A percentile compares a stretch with the other conserved stretches of the same genome.
phyloP scores from a whole-genome alignment of 2,329 filamentous ascomycete species.

The Trichoderma asperellum region DNA sequence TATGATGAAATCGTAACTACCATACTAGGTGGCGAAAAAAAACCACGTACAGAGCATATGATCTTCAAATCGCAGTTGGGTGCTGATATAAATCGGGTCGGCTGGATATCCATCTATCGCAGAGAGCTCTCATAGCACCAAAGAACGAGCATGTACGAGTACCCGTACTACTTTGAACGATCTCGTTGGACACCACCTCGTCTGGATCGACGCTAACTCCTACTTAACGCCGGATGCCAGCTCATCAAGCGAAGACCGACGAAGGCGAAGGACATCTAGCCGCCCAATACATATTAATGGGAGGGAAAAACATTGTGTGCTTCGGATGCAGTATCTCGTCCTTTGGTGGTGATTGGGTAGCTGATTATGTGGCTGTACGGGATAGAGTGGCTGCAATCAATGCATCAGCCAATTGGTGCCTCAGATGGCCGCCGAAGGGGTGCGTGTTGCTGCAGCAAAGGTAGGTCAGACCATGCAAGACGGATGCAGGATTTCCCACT shows the following conservation, averaged over 20 bases:
- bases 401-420: conserved; percentile 11
- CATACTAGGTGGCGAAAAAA: background rate
- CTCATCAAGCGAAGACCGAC: background rate
- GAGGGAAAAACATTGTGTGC: background rate
- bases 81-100: background rate
- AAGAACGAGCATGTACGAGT: background rate
- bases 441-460: conserved; percentile 3
- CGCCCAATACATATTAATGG: background rate
- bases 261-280: background rate
- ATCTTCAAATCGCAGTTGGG: background rate
- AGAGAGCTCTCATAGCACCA: background rate
- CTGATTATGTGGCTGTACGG: conserved; percentile 15
- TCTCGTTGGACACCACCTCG: conserved; percentile 17
- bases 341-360: background rate
- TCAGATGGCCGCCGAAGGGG: conserved; percentile 17
- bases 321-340: conserved; percentile 7
- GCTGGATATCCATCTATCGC: background rate
- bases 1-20: background rate
- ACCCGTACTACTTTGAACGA: background rate
- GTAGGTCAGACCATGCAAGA: conserved; percentile 21
- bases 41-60: background rate
- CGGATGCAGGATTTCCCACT: conserved; percentile 8
- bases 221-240: conserved; percentile 4
- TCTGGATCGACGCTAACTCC: conserved; percentile 19
- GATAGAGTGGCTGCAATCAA: conserved; percentile 21